phyloP scores from a whole-genome alignment of 768 basidiomycete genomes.

The Grammothele lineata region DNA sequence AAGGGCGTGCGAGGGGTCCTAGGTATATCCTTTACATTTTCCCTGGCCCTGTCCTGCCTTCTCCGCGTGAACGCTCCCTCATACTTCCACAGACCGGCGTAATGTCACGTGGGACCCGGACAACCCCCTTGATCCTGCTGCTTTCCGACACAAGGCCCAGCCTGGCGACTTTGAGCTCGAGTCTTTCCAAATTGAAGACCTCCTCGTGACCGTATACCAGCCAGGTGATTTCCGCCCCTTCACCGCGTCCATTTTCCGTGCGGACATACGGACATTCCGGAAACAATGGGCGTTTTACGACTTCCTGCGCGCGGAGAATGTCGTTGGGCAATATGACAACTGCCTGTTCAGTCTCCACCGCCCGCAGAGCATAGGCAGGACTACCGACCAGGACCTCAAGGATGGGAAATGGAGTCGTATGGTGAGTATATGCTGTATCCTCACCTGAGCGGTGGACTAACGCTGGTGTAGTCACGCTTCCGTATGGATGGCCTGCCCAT shows the following conservation, averaged over 20 bases:
- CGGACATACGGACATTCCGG: slow-evolving; percentile 76
- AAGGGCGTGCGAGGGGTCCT: slow-evolving; percentile 93
- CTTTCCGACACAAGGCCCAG: slow-evolving; percentile 68
- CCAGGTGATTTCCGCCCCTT: slow-evolving; percentile 90
- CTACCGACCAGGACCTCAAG: slow-evolving; percentile 79
- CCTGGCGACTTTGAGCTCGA: slow-evolving; percentile 92
- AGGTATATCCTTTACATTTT: slow-evolving; percentile 39
- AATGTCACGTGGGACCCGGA: slow-evolving; percentile 84
- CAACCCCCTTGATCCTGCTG: slow-evolving; percentile 73
- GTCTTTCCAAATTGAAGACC: slow-evolving; percentile 85
- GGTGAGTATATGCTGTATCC: slow-evolving; percentile 49
- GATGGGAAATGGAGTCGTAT: slow-evolving; percentile 85
- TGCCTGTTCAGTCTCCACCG: slow-evolving; percentile 95
- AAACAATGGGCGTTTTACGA: slow-evolving; percentile 98
- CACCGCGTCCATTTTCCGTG: slow-evolving; percentile 90
- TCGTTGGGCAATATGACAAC: slow-evolving; percentile 97
- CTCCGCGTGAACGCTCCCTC: too few relatives aligned
- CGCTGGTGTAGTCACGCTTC: slow-evolving; percentile 69
- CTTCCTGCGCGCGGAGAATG: slow-evolving; percentile 82
- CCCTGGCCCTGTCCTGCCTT: too few relatives aligned
- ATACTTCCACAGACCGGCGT: slow-evolving; percentile 67
- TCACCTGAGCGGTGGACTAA: slow-evolving; percentile 3
- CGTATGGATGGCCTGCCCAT: slow-evolving; percentile 96
- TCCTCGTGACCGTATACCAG: slow-evolving; percentile 92
- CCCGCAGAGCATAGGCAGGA: slow-evolving; percentile 92